phyloP scores from a whole-genome alignment of 306 rosid genomes.

The Ammopiptanthus mongolicus region DNA sequence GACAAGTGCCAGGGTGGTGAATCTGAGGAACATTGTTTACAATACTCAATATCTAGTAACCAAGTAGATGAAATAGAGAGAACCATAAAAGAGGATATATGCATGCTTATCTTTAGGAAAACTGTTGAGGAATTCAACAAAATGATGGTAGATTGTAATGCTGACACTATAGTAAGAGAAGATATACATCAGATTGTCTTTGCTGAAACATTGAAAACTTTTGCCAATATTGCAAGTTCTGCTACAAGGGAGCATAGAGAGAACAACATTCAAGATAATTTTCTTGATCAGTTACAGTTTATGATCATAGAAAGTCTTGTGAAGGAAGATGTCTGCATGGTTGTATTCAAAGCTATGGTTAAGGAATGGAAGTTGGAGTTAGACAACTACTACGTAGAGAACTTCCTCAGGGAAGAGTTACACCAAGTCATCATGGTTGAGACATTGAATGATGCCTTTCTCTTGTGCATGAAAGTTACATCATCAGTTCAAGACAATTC shows the following conservation, averaged over 20 bases:
- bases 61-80: slow-evolving; percentile 20
- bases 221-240: slow-evolving; percentile 6
- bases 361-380: slow-evolving; percentile 44
- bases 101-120: slow-evolving; percentile 25
- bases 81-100: slow-evolving; percentile 36
- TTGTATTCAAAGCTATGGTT: slow-evolving; percentile 36
- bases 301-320: slow-evolving; percentile 18
- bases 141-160: slow-evolving; percentile 20
- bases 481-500: slow-evolving; percentile 20
- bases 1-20: neutral
- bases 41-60: neutral
- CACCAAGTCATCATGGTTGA: slow-evolving; percentile 32
- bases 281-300: slow-evolving; percentile 1
- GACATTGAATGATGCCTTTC: slow-evolving; percentile 34
- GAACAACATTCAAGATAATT: neutral
- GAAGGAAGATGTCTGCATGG: slow-evolving; percentile 41
- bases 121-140: slow-evolving; percentile 36
- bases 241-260: slow-evolving; percentile 18
- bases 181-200: slow-evolving; percentile 31
- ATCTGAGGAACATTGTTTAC: slow-evolving; percentile 4
- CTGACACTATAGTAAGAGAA: slow-evolving; percentile 26
- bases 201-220: slow-evolving; percentile 32
- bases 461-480: slow-evolving; percentile 4
- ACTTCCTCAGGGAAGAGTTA: slow-evolving; percentile 35
- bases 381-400: slow-evolving; percentile 29